These are phyloP conservation scores for Saccharomycodes ludwigii DNA, from an alignment of 805 yeast species.

Conservation along the genomic window DNA sequence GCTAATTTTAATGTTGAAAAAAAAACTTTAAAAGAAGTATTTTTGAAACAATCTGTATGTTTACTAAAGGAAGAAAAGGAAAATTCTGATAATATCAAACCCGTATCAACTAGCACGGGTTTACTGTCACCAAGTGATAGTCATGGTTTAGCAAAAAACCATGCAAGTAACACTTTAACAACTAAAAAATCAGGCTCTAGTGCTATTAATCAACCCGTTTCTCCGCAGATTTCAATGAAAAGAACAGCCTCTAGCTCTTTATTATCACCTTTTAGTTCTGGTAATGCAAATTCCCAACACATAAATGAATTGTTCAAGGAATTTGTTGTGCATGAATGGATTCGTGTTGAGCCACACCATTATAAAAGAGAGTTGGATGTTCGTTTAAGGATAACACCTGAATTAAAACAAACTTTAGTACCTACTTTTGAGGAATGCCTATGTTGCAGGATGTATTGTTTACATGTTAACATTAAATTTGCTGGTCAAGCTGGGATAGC, in stretches of 20 bases:
- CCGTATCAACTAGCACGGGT: too few relatives aligned
- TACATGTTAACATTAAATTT: constrained; percentile 33
- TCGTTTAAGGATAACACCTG: constrained; percentile 30
- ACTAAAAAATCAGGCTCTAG: too few relatives aligned
- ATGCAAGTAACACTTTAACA: too few relatives aligned
- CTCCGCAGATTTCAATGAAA: background rate
- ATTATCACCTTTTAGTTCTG: too few relatives aligned
- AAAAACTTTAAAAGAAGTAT: constrained; percentile 14
- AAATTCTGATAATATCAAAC: too few relatives aligned
- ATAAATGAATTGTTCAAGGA: constrained; percentile 13
- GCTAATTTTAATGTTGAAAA: constrained; percentile 12
- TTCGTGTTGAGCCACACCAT: constrained; percentile 19
- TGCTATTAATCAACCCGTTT: background rate
- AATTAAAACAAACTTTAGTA: constrained; percentile 36
- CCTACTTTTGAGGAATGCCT: constrained; percentile 57
- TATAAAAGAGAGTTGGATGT: constrained; percentile 24
- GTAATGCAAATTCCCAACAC: constrained; percentile 5
- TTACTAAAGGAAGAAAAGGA: too few relatives aligned
- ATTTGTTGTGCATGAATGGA: constrained; percentile 18
- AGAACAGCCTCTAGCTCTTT: constrained; percentile 9
- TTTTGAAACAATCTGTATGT: constrained; percentile 14
- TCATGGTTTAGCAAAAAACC: too few relatives aligned
- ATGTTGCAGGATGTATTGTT: constrained; percentile 43
- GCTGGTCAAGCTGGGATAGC: constrained; percentile 24
- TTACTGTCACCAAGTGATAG: too few relatives aligned